Base-by-base conservation (phyloP, 1,139 yeast genomes). In the Zygosaccharomyces pseudobailii region DNA sequence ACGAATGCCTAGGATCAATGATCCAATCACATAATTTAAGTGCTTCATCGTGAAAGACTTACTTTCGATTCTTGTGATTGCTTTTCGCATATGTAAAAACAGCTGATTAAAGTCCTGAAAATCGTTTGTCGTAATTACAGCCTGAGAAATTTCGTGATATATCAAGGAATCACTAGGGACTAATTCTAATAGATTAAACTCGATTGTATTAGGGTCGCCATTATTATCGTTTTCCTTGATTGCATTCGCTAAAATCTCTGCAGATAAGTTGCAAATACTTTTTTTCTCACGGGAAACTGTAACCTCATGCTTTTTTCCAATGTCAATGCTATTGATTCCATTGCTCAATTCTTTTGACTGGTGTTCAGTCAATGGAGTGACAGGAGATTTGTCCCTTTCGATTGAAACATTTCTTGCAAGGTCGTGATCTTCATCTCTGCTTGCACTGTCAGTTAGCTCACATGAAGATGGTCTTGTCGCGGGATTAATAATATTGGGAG, bases 31-130 rank as follows among this genome's bases (percentile, higher is more conserved):
- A 32, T 53, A 50, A 33, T 57, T 56, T 28, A 63, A 38, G 49
- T 63, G 65, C 37, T 51, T 59, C 42, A 58, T 53, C 1, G 64
- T 53, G 47, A 63, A 63, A 0, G 65, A 55, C 2, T 61, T 56
- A 23, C 54, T 53, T 38, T 57, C 52, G 1, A 61, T 58, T 40
- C 61, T 52, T n/a, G 45, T 43, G 3, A 58, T 49, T 4, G 59
- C 60, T 25, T 51, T 49, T 25, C 43, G 31, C 50, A 62, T 43
- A 23, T 54, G 55, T 3, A 43, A 47, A 9, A 53, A 52, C 37
- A 48, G 48, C 6, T 36, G 45, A 3, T 34, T 37, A 10, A 44
- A 36, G 27, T 48, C 34, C 6, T 49, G 45, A 4, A 43, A 35
- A 3, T 34, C 34, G 1, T 46, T 45, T 3, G 35, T 44, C 35